Percentiles rank a stretch among this genome's conserved stretches.
phyloP scores from a whole-genome alignment of 2,329 filamentous ascomycete species.

The Calonectria hawksworthii region DNA sequence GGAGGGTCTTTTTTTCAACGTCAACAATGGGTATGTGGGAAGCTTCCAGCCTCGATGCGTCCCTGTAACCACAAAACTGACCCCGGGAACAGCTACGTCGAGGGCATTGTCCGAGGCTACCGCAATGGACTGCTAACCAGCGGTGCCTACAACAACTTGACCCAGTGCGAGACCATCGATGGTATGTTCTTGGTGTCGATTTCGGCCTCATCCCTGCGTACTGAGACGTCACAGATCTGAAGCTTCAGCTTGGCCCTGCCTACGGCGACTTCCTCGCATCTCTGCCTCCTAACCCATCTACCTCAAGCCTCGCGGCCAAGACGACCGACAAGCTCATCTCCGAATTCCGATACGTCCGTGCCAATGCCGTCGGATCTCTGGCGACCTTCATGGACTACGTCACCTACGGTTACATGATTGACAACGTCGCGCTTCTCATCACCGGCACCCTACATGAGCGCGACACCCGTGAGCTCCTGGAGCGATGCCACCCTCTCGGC shows the following conservation, averaged over 20 bases:
- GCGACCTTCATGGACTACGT: slow-evolving; percentile 98
- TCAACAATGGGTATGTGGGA: slow-evolving; percentile 83
- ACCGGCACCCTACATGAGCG: slow-evolving; percentile 97
- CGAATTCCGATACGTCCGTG: slow-evolving; percentile 96
- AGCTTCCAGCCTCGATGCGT: slow-evolving; percentile 27
- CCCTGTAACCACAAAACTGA: slow-evolving; percentile 48
- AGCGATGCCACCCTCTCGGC: slow-evolving; percentile 95
- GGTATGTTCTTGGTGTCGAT: slow-evolving; percentile 67
- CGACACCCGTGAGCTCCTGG: slow-evolving; percentile 94
- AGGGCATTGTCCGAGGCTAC: slow-evolving; percentile 97
- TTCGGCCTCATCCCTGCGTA: background rate
- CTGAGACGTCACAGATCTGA: slow-evolving; percentile 78
- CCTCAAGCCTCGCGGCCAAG: slow-evolving; percentile 92
- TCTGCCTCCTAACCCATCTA: slow-evolving; percentile 96
- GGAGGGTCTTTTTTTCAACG: slow-evolving; percentile 96
- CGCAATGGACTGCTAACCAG: slow-evolving; percentile 92
- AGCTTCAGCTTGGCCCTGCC: slow-evolving; percentile 94
- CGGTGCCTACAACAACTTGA: slow-evolving; percentile 94
- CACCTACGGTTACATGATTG: slow-evolving; percentile 99
- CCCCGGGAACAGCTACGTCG: slow-evolving; percentile 79
- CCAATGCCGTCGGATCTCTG: slow-evolving; percentile 91
- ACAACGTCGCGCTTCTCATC: slow-evolving; percentile 97
- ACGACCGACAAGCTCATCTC: slow-evolving; percentile 98
- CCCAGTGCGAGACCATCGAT: slow-evolving; percentile 97
- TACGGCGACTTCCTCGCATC: slow-evolving; percentile 97